A percentile compares a stretch with the other conserved stretches of the same genome.
phyloP scores from a whole-genome alignment of 768 basidiomycete species.

The Rhizopogon sp. region DNA sequence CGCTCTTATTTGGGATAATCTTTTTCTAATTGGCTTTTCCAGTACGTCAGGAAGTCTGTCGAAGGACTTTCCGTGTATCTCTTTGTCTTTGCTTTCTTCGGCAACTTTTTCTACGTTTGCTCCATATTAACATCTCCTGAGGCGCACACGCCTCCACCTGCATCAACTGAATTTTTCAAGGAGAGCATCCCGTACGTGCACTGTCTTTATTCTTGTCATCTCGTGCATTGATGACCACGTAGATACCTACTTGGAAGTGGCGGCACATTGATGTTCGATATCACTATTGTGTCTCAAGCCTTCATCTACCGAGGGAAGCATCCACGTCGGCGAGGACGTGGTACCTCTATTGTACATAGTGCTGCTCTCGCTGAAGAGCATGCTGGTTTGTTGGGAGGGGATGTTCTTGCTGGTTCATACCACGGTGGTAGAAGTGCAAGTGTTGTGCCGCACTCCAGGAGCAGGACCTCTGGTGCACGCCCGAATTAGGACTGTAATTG shows the following conservation, averaged over 20 bases:
- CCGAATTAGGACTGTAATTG: background rate
- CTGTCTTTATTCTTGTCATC: background rate
- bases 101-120: constrained; percentile 89
- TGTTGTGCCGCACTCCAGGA: constrained; percentile 27
- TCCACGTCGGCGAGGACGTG: constrained; percentile 29
- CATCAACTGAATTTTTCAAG: constrained; percentile 60
- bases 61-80: constrained; percentile 93
- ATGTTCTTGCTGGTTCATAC: constrained; percentile 29
- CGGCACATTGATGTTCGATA: constrained; percentile 90
- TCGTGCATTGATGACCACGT: background rate
- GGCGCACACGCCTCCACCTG: constrained; percentile 49
- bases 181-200: constrained; percentile 80
- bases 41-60: constrained; percentile 89
- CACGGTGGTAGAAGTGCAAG: constrained; percentile 21
- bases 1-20: background rate
- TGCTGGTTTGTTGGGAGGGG: constrained; percentile 41
- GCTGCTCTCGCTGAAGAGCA: constrained; percentile 40
- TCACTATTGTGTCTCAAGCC: constrained; percentile 85
- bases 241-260: constrained; percentile 90
- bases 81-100: constrained; percentile 90
- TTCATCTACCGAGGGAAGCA: constrained; percentile 63
- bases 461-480: constrained; percentile 29
- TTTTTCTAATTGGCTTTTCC: constrained; percentile 1
- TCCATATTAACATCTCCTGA: constrained; percentile 82
- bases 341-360: constrained; percentile 21